Percentiles rank a stretch among this genome's conserved stretches.
These are phyloP conservation scores for Persicaria tinctoria DNA, from an alignment of 148 eudicot species.

Conservation along the genomic window DNA sequence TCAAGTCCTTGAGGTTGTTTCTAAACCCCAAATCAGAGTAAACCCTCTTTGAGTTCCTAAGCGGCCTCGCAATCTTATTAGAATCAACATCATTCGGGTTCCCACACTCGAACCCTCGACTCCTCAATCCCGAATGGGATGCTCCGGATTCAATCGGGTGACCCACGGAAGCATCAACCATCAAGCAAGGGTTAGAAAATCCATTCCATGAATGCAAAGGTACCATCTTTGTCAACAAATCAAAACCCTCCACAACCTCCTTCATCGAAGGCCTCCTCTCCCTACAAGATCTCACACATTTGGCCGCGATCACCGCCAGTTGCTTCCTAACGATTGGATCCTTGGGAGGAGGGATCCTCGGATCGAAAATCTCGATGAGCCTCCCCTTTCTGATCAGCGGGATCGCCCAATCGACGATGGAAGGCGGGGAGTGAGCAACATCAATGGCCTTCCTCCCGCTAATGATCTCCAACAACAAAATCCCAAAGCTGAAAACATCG, in stretches of 20 bases:
- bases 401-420: conserved; percentile 92
- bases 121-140: conserved; percentile 21
- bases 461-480: conserved; percentile 75
- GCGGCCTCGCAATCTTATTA: conserved; percentile 18
- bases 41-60: conserved; percentile 50
- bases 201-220: conserved; percentile 79
- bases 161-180: conserved; percentile 61
- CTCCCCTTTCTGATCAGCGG: conserved; percentile 78
- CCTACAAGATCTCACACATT: conserved; percentile 81
- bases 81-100: conserved; percentile 29
- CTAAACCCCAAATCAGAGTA: conserved; percentile 79
- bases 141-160: conserved; percentile 39
- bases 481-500: conserved; percentile 93
- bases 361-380: conserved; percentile 51
- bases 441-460: conserved; percentile 95
- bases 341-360: conserved; percentile 64
- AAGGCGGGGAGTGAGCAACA: conserved; percentile 77
- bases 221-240: conserved; percentile 47
- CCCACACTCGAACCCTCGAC: conserved; percentile 30
- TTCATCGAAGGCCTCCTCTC: conserved; percentile 88
- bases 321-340: conserved; percentile 66
- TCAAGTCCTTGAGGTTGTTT: conserved; percentile 75
- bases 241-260: conserved; percentile 58
- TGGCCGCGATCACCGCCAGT: conserved; percentile 72
- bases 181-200: conserved; percentile 63